phyloP scores from a whole-genome alignment of 2,329 filamentous ascomycete species.

The Cylindrodendrum hubeiense region DNA sequence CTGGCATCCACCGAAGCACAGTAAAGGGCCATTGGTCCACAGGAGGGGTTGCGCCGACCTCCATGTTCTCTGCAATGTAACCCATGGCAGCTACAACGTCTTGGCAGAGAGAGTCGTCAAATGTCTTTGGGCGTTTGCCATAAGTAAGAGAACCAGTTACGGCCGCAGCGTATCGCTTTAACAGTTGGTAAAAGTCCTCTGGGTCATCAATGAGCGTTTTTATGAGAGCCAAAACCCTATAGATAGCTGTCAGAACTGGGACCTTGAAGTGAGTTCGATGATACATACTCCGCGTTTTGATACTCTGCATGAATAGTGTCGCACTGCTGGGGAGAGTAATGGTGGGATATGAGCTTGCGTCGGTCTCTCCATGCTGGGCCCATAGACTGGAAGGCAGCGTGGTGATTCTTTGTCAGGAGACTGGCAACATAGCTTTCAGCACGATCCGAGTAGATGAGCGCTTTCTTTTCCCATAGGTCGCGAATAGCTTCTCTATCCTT shows the following conservation, averaged over 20 bases:
- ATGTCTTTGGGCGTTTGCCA: not conserved
- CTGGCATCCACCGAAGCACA: not conserved
- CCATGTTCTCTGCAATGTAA: not conserved
- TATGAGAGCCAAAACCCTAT: not conserved
- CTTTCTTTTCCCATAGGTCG: not conserved
- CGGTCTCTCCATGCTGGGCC: not conserved
- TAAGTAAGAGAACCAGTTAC: not conserved
- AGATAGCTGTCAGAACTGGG: not conserved
- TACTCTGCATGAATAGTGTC: not conserved
- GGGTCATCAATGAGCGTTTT: not conserved
- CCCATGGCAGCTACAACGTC: not conserved
- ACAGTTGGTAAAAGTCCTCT: not conserved
- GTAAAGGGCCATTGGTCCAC: not conserved
- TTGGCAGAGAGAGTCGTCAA: not conserved
- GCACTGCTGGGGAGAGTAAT: not conserved
- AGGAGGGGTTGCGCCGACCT: not conserved
- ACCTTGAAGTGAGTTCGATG: not conserved
- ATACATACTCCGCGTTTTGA: not conserved
- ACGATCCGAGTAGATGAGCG: not conserved
- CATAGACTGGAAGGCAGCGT: not conserved
- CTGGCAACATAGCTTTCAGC: not conserved
- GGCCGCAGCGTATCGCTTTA: not conserved
- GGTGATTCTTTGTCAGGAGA: not conserved
- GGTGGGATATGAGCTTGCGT: not conserved
- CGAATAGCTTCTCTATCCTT: not conserved